Evolutionary conservation across 1,284 basidiomycete species (phyloP).

Genomic region (Lentinula novae-zelandiae): DNA sequence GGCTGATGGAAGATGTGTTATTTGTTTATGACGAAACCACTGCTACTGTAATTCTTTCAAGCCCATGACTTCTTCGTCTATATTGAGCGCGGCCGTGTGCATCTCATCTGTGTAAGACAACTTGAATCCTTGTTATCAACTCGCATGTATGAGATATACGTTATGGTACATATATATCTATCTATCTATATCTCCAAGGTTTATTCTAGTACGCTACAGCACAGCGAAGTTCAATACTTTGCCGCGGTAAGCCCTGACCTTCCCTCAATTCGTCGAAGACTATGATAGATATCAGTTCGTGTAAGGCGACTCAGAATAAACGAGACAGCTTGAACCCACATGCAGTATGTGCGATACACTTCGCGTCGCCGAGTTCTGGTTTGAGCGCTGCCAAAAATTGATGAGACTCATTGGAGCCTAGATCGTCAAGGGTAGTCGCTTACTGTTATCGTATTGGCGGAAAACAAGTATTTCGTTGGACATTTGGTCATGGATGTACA

Average conservation of each 20-base stretch:
- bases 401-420: background rate
- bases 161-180: no score
- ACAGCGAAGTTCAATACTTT: conserved; percentile 15
- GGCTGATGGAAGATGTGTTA: no score
- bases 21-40: no score
- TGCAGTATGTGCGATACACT: conserved; percentile 13
- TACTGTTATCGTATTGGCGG: conserved; percentile 13
- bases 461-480: conserved; percentile 14
- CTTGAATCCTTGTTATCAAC: no score
- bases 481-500: conserved; percentile 13
- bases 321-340: background rate
- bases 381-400: background rate
- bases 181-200: background rate
- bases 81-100: no score
- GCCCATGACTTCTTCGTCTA: no score
- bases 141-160: no score
- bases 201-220: conserved; percentile 12
- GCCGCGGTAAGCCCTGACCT: conserved; percentile 6
- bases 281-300: background rate
- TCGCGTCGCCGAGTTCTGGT: conserved; percentile 4
- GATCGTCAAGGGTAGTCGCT: background rate
- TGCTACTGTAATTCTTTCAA: no score
- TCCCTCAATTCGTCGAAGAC: conserved; percentile 12
- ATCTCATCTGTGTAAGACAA: no score
- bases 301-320: background rate